Evolutionary conservation across 495 filamentous ascomycete genomes (phyloP).

Genomic region (Tuber melanosporum): DNA sequence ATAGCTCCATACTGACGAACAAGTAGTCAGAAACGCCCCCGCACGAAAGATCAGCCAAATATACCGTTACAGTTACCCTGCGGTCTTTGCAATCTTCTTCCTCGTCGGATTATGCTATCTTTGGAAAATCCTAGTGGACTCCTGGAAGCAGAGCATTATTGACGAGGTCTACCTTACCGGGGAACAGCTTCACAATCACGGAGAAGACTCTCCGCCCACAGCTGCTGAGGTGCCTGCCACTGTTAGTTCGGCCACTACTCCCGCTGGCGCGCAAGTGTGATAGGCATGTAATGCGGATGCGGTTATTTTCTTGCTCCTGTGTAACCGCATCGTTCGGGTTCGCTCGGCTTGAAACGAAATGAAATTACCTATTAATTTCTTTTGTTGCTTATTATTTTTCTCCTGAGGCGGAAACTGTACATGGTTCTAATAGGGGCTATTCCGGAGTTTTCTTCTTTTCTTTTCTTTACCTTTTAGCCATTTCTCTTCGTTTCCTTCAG

Average conservation of each 20-base stretch:
- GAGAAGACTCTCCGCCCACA: constrained; percentile 44
- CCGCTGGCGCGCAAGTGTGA: background rate
- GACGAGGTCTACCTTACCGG: constrained; percentile 97
- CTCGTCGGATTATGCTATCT: constrained; percentile 45
- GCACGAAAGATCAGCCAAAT: constrained; percentile 33
- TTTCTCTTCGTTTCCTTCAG: background rate
- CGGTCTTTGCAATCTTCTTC: constrained; percentile 50
- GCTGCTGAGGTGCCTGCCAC: background rate
- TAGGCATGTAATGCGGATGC: background rate
- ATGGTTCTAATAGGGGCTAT: background rate
- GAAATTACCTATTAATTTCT: background rate
- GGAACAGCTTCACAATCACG: constrained; percentile 88
- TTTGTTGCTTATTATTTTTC: background rate
- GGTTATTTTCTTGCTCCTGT: background rate
- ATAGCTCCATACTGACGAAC: constrained; percentile 12
- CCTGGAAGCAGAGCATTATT: constrained; percentile 74
- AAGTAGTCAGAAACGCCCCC: constrained; percentile 40
- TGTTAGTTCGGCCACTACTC: background rate
- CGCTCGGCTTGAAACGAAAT: background rate
- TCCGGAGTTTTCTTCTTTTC: background rate
- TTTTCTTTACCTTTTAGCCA: background rate
- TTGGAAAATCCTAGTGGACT: constrained; percentile 52
- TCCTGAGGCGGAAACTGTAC: background rate
- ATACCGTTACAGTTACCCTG: constrained; percentile 69
- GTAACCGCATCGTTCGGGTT: background rate